Evolutionary conservation across 106 monocot species (phyloP).

Genomic region (Allium fistulosum): DNA sequence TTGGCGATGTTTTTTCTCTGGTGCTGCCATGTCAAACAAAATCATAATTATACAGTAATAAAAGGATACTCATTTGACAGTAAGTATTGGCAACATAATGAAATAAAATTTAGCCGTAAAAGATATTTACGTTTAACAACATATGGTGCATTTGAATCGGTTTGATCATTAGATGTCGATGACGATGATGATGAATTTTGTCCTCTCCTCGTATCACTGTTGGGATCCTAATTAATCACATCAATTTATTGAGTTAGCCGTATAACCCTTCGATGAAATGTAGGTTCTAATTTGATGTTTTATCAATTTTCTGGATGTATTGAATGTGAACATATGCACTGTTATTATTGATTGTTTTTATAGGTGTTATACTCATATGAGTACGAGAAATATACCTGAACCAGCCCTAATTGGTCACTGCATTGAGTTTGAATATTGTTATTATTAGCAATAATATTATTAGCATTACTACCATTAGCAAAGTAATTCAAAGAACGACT

Average conservation of each 20-base stretch:
- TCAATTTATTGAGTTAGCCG: neutral
- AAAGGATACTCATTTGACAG: neutral
- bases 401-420: constrained; percentile 16
- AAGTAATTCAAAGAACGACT: constrained; percentile 13
- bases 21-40: constrained; percentile 17
- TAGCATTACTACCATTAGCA: too few species aligned
- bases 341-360: neutral
- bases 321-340: neutral
- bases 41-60: neutral
- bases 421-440: constrained; percentile 15
- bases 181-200: constrained; percentile 26
- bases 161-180: constrained; percentile 10
- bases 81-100: neutral
- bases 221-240: neutral
- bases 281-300: neutral
- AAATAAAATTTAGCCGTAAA: neutral
- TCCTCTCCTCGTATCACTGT: constrained; percentile 15
- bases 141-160: constrained; percentile 30
- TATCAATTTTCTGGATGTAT: too few species aligned
- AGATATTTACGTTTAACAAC: constrained; percentile 52
- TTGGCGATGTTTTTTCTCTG: constrained; percentile 54
- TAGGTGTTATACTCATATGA: neutral
- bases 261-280: neutral
- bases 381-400: constrained; percentile 19
- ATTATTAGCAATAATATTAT: too few species aligned